Percentiles rank a stretch among this genome's conserved stretches.
phyloP scores from a whole-genome alignment of 164 flowering plant species.

The Tetrastigma voinierianum region DNA sequence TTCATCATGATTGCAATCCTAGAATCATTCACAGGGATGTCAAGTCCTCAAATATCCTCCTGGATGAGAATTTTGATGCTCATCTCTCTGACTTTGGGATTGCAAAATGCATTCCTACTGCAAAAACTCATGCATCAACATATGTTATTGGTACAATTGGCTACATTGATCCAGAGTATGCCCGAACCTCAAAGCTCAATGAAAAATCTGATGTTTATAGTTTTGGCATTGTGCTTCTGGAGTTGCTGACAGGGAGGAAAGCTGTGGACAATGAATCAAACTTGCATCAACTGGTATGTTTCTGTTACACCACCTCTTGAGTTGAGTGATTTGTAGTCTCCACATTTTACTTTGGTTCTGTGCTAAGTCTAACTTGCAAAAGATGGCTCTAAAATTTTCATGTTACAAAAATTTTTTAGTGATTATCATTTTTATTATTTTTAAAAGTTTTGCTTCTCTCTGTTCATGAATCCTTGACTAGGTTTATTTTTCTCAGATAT shows the following conservation, averaged over 20 bases:
- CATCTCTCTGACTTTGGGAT: slow-evolving; percentile 95
- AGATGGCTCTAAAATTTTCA: too few species aligned
- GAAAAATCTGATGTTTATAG: slow-evolving; percentile 97
- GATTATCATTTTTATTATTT: too few species aligned
- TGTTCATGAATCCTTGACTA: too few species aligned
- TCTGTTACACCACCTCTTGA: too few species aligned
- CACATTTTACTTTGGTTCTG: not conserved
- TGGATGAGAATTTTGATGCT: slow-evolving; percentile 88
- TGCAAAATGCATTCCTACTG: slow-evolving; percentile 68
- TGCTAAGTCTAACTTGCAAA: not conserved
- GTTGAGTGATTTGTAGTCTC: too few species aligned
- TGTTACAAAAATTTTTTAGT: not conserved
- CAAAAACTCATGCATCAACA: slow-evolving; percentile 84
- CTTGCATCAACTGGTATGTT: slow-evolving; percentile 83
- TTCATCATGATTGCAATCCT: slow-evolving; percentile 92
- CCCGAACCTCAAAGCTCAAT: slow-evolving; percentile 75
- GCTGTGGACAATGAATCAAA: slow-evolving; percentile 87
- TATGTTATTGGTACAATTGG: slow-evolving; percentile 92
- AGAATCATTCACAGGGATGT: slow-evolving; percentile 86
- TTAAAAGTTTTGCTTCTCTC: too few species aligned
- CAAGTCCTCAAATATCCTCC: slow-evolving; percentile 82
- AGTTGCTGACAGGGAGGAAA: slow-evolving; percentile 87
- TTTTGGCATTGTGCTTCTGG: slow-evolving; percentile 91
- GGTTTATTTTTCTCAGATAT: slow-evolving; percentile 51
- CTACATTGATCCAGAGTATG: slow-evolving; percentile 96